Base-by-base conservation (phyloP, 306 rosid species). In the Quercus variabilis region DNA sequence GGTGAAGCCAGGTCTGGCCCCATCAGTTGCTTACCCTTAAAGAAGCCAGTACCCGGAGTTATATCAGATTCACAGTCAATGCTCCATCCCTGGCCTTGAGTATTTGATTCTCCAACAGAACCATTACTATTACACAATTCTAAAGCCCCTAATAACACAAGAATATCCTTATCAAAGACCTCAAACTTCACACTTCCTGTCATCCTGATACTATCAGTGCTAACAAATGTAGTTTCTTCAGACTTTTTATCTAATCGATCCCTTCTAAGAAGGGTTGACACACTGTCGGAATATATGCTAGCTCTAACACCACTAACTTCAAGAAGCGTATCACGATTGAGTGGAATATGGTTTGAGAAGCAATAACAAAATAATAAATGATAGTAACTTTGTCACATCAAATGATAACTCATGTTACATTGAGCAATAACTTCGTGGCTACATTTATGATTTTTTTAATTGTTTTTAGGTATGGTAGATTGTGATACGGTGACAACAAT, bases 141-240 rank as follows among this genome's bases (percentile, higher is more conserved):
- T 69, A 93, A 71, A 69, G 68, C 84, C 84, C 98, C 97, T 12
- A 88, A 93, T 33, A 93, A 87, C 75, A 93, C 77, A 8, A 88
- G 80, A 76, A 82, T 75, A 72, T 90, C 86, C 73, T 86, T 83
- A 84, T 91, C 92, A 41, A 93, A 88, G 84, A 88, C 94, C 87
- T 90, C 93, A 77, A 90, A 91, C 84, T 86, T 91, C 81, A 90
- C 93, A 83, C 88, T 81, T n/a, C 92, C 92, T 56, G 93, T 88
- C 80, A 85, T 88, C 87, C 94, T 88, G 83, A 86, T 80, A 63
- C 90, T 90, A 83, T 93, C 94, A 5, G 97, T 93, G 88, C 98
- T 91, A 69, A 89, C 93, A 83, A 89, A 93, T 13, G 98, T 91
- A 18, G 86, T 91, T 87, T 91, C 97, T 81, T 91, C 97, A 1